Percentiles rank a stretch among this genome's conserved stretches.
Evolutionary conservation across 2,329 filamentous ascomycete species (phyloP).

Genomic region (Penicillium italicum): DNA sequence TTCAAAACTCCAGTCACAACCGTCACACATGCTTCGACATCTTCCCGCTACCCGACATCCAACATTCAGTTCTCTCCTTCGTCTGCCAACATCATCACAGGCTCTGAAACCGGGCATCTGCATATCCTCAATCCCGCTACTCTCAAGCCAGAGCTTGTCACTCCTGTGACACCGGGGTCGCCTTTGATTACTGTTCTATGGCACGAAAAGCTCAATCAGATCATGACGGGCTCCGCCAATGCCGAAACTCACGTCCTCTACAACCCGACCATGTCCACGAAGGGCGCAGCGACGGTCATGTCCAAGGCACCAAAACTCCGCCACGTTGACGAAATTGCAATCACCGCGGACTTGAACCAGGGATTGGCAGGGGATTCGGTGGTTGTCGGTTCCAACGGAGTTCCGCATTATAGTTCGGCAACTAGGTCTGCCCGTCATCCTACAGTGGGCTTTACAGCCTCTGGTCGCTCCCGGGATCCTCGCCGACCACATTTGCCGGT

Average conservation of each 20-base stretch:
- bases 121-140: conserved; percentile 94
- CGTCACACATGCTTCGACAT: conserved; percentile 74
- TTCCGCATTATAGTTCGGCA: conserved; percentile 73
- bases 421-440: conserved; percentile 60
- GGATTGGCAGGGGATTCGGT: conserved; percentile 83
- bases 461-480: conserved; percentile 74
- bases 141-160: conserved; percentile 76
- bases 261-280: conserved; percentile 74
- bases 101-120: conserved; percentile 78
- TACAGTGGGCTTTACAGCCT: conserved; percentile 70
- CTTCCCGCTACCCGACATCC: conserved; percentile 74
- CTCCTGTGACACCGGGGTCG: conserved; percentile 80
- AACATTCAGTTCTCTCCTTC: conserved; percentile 89
- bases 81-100: conserved; percentile 79
- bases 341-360: conserved; percentile 77
- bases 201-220: conserved; percentile 95
- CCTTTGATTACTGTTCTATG: conserved; percentile 81
- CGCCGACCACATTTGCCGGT: conserved; percentile 78
- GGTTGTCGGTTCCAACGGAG: conserved; percentile 63
- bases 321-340: conserved; percentile 90
- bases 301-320: conserved; percentile 90
- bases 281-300: conserved; percentile 84
- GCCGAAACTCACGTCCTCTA: conserved; percentile 86
- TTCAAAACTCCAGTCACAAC: conserved; percentile 86
- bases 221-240: conserved; percentile 89